phyloP scores from a whole-genome alignment of 78 protist genomes.

The Dictyostelium capitatum region DNA sequence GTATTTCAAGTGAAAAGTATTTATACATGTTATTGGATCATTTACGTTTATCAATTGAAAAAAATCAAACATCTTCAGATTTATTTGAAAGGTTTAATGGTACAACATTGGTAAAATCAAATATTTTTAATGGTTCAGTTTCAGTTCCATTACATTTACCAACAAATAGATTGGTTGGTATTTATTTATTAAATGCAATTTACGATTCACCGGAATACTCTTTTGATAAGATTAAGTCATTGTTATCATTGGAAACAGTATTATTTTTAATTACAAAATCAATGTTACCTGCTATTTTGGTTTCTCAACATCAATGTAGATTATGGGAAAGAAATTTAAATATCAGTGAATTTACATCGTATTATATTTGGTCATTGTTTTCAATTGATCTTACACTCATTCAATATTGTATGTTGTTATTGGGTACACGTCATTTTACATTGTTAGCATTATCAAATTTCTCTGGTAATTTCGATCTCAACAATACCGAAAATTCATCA shows the following conservation, averaged over 20 bases:
- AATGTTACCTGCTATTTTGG: conserved; percentile 12
- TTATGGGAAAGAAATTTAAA: conserved; percentile 70
- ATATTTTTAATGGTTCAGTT: conserved; percentile 21
- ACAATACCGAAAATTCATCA: not conserved
- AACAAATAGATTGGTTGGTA: conserved; percentile 26
- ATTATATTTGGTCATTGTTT: conserved; percentile 58
- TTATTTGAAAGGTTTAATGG: not conserved
- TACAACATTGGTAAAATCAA: not conserved
- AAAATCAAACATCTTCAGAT: not conserved
- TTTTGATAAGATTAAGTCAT: not conserved
- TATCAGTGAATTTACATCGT: conserved; percentile 18
- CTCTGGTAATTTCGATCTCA: conserved; percentile 12
- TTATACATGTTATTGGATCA: not conserved
- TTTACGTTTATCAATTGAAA: not conserved
- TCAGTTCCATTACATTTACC: conserved; percentile 42
- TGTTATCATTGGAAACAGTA: not conserved
- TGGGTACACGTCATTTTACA: conserved; percentile 52
- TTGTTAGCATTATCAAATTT: conserved; percentile 16
- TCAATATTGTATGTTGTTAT: conserved; percentile 32
- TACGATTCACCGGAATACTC: conserved; percentile 34
- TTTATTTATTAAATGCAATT: not conserved
- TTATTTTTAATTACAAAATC: not conserved
- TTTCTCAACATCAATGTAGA: conserved; percentile 15
- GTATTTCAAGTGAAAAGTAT: conserved; percentile 24
- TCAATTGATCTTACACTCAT: conserved; percentile 22